Conservation (phyloP, 2,329 filamentous ascomycete genomes). For the Aspergillus sp. region DNA sequence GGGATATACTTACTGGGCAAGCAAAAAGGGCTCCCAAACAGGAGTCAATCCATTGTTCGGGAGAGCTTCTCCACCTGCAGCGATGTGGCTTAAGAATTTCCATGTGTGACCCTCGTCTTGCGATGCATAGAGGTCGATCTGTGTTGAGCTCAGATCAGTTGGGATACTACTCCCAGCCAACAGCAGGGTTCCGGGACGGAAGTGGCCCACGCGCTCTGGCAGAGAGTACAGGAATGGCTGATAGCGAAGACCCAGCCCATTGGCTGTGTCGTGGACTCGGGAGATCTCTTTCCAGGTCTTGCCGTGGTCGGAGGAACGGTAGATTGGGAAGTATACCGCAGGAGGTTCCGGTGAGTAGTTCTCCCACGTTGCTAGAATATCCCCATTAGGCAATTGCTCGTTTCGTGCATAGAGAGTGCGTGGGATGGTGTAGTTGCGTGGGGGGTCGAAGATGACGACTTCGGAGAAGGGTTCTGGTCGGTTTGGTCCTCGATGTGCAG, state of each 20-base stretch:
- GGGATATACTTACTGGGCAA: slow-evolving; percentile 45
- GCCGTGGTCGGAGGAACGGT: slow-evolving; percentile 54
- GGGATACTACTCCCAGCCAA: slow-evolving; percentile 58
- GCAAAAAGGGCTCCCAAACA: slow-evolving; percentile 71
- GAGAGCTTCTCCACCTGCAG: slow-evolving; percentile 60
- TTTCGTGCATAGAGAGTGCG: slow-evolving; percentile 55
- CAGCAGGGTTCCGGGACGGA: slow-evolving; percentile 63
- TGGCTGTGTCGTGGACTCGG: slow-evolving; percentile 62
- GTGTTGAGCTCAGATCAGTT: slow-evolving; percentile 59
- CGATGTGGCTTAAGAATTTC: slow-evolving; percentile 67
- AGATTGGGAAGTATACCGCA: slow-evolving; percentile 53
- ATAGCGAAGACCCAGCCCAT: slow-evolving; percentile 66
- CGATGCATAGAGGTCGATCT: slow-evolving; percentile 69
- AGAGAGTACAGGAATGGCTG: slow-evolving; percentile 69
- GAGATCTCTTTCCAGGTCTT: slow-evolving; percentile 64
- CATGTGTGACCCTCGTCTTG: slow-evolving; percentile 62
- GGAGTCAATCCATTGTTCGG: slow-evolving; percentile 66
- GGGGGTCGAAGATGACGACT: slow-evolving; percentile 45
- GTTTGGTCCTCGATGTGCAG: neutral
- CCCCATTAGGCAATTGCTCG: slow-evolving; percentile 44
- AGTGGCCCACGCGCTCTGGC: slow-evolving; percentile 57
- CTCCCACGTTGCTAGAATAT: slow-evolving; percentile 56
- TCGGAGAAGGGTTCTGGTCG: slow-evolving; percentile 28
- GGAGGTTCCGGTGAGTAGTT: slow-evolving; percentile 58
- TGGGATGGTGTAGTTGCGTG: slow-evolving; percentile 46